Conservation (phyloP, 1,139 yeast genomes). For the Blastobotrys indianensis region DNA sequence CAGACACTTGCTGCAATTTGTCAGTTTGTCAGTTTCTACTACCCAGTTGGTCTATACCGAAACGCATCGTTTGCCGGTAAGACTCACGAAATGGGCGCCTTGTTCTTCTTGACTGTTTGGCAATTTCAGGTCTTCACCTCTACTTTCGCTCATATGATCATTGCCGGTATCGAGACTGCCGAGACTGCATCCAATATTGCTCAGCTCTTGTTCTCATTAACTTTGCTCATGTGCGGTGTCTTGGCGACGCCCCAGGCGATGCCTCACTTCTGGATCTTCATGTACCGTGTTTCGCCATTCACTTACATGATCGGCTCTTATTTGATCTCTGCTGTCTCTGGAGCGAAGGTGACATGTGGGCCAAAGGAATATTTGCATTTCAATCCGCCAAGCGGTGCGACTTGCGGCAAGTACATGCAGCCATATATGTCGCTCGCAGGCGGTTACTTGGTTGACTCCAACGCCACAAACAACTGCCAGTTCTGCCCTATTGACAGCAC, state of each 20-base stretch:
- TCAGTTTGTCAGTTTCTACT: constrained; percentile 70
- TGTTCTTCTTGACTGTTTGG: constrained; percentile 54
- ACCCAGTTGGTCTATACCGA: constrained; percentile 57
- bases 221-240: constrained; percentile 79
- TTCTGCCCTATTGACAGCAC: constrained; percentile 53
- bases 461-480: constrained; percentile 49
- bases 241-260: constrained; percentile 52
- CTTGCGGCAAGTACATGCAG: constrained; percentile 52
- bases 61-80: constrained; percentile 42
- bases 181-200: constrained; percentile 72
- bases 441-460: constrained; percentile 54
- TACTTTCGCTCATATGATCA: constrained; percentile 58
- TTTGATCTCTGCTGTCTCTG: constrained; percentile 48
- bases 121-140: constrained; percentile 55
- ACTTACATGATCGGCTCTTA: constrained; percentile 61
- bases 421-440: constrained; percentile 34
- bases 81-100: constrained; percentile 55
- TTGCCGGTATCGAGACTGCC: constrained; percentile 57
- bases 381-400: constrained; percentile 53
- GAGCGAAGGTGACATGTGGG: constrained; percentile 51
- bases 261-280: constrained; percentile 63
- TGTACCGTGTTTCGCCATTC: constrained; percentile 66
- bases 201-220: constrained; percentile 57
- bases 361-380: constrained; percentile 46
- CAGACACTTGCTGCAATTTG: constrained; percentile 58